phyloP scores from a whole-genome alignment of 306 rosid genomes.

The Vigna mungo region DNA sequence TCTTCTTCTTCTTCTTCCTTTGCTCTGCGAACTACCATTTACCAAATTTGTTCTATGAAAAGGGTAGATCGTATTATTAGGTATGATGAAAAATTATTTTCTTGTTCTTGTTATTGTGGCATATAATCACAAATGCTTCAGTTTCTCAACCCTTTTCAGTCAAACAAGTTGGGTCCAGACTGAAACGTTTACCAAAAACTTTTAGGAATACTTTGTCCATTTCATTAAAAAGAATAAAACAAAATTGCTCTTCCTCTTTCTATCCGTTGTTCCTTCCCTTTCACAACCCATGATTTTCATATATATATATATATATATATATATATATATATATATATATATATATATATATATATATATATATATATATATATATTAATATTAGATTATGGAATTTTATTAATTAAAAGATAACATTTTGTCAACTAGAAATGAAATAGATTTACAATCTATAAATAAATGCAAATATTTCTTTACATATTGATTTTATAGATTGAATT shows the following conservation, averaged over 20 bases:
- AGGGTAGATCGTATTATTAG: neutral
- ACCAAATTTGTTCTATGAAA: neutral
- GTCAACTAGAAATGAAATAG: no score
- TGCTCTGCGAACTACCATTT: neutral
- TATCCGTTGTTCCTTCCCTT: slow-evolving; percentile 36
- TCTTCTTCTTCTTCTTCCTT: neutral
- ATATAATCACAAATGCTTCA: neutral
- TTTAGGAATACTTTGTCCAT: neutral
- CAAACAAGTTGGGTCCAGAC: neutral
- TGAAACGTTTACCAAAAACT: neutral
- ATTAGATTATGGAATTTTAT: no score
- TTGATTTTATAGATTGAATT: no score
- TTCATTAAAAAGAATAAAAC: neutral
- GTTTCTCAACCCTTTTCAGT: neutral
- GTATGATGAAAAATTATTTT: neutral
- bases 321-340: no score
- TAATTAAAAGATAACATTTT: no score
- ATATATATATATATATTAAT: neutral
- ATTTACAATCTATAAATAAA: no score
- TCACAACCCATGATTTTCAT: neutral
- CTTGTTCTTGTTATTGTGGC: neutral
- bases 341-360: no score
- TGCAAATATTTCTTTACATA: no score
- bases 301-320: no score
- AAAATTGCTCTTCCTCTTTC: neutral